Evolutionary conservation across 169 alveolate species (phyloP).

Genomic region (Perkinsus marinus): DNA sequence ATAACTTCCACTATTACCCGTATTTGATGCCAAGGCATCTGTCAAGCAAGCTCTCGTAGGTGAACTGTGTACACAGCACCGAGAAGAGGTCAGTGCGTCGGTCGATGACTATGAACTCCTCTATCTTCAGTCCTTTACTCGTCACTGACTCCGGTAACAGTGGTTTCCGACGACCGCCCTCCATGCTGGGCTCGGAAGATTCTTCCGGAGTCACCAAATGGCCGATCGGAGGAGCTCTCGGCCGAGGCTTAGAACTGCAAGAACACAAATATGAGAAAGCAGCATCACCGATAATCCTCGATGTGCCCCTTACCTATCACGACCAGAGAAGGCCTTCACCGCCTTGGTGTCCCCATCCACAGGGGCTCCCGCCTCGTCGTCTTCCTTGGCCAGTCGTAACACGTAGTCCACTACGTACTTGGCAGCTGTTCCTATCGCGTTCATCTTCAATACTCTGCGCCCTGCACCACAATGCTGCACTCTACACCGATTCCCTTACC

Average conservation of each 20-base stretch:
- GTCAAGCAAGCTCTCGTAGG: constrained; percentile 60
- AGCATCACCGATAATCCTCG: background rate
- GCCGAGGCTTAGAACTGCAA: background rate
- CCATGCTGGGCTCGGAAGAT: background rate
- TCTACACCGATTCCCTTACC: too few relatives aligned
- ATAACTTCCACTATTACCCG: background rate
- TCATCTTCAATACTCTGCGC: background rate
- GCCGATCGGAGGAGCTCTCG: background rate
- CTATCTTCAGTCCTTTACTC: constrained; percentile 8
- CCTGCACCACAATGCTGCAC: too few relatives aligned
- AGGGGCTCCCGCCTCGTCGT: background rate
- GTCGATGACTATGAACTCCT: constrained; percentile 41
- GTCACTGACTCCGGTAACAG: background rate
- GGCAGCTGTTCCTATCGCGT: background rate
- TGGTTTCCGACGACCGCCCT: background rate
- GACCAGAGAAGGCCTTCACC: background rate
- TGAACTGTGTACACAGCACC: constrained; percentile 49
- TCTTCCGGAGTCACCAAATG: background rate
- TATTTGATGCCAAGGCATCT: background rate
- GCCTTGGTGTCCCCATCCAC: background rate
- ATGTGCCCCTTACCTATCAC: background rate
- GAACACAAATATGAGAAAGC: background rate
- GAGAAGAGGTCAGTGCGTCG: constrained; percentile 52
- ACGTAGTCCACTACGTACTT: background rate
- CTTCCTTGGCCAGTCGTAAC: background rate